These are phyloP conservation scores for Eutrema salsugineum DNA, from an alignment of 441 rosid genomes.

Conservation along the genomic window DNA sequence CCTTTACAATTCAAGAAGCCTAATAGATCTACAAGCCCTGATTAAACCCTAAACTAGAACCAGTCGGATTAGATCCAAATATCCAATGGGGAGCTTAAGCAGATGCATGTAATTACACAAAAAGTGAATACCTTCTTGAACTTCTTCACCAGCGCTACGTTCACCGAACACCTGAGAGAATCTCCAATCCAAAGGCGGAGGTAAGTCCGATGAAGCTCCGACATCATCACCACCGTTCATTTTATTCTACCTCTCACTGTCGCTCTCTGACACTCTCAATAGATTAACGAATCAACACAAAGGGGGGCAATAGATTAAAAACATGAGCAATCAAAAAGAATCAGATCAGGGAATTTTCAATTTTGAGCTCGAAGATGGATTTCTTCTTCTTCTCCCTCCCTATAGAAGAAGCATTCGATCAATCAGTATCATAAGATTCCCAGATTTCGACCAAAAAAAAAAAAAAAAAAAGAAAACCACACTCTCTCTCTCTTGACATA, in stretches of 20 bases:
- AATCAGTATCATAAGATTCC: slow-evolving; percentile 27
- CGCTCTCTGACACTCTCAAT: slow-evolving; percentile 1
- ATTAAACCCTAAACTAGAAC: slow-evolving; percentile 21
- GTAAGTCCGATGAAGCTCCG: slow-evolving; percentile 35
- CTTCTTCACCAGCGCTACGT: slow-evolving; percentile 72
- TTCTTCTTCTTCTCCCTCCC: background rate
- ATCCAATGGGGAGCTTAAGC: slow-evolving; percentile 10
- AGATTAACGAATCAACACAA: slow-evolving; percentile 19
- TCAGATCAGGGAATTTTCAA: slow-evolving; percentile 12
- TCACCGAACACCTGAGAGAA: slow-evolving; percentile 79
- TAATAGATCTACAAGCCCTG: slow-evolving; percentile 13
- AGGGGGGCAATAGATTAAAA: background rate
- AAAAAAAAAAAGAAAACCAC: slow-evolving; percentile 14
- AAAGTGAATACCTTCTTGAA: slow-evolving; percentile 57
- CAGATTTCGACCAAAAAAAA: slow-evolving; percentile 23
- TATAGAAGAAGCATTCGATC: slow-evolving; percentile 24
- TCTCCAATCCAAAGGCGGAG: slow-evolving; percentile 63
- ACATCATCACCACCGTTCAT: slow-evolving; percentile 62
- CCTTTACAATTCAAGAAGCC: background rate
- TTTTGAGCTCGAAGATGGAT: background rate
- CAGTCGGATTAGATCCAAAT: slow-evolving; percentile 20
- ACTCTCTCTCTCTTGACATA: background rate
- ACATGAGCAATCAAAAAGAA: background rate
- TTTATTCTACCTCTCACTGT: slow-evolving; percentile 18
- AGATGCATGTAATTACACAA: background rate